A percentile compares a stretch with the other conserved stretches of the same genome.
Conservation (phyloP, 352 stramenopile genomes). For the Peronospora destructor region DNA sequence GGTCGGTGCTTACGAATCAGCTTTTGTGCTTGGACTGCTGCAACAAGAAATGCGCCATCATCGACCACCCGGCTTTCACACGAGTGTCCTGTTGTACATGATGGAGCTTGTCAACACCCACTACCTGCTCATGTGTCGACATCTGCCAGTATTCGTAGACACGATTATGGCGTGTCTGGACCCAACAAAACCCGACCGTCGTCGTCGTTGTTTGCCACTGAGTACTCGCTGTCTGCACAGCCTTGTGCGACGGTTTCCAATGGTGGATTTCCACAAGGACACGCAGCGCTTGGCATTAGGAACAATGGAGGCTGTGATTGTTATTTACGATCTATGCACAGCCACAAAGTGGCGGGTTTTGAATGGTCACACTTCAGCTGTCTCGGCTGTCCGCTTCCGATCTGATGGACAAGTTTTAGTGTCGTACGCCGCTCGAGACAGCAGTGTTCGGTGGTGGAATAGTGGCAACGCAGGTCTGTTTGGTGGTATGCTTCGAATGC, state of each 20-base stretch:
- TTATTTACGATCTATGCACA: slow-evolving; percentile 85
- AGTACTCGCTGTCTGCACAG: slow-evolving; percentile 78
- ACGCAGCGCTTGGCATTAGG: slow-evolving; percentile 79
- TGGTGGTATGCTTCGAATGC: slow-evolving; percentile 82
- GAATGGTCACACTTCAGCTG: slow-evolving; percentile 62
- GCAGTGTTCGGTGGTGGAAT: slow-evolving; percentile 82
- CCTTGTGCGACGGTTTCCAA: slow-evolving; percentile 76
- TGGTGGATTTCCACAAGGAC: slow-evolving; percentile 85
- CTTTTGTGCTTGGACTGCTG: slow-evolving; percentile 66
- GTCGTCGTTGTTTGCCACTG: slow-evolving; percentile 67
- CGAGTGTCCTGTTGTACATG: slow-evolving; percentile 71
- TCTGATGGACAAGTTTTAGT: slow-evolving; percentile 71
- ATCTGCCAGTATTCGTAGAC: slow-evolving; percentile 76
- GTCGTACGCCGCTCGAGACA: slow-evolving; percentile 74
- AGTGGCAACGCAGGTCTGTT: slow-evolving; percentile 71
- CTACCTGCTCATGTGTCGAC: slow-evolving; percentile 78
- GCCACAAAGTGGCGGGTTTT: slow-evolving; percentile 86
- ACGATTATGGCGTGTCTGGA: slow-evolving; percentile 82
- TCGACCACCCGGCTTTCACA: slow-evolving; percentile 54
- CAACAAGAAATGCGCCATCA: slow-evolving; percentile 82
- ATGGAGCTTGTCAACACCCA: slow-evolving; percentile 80
- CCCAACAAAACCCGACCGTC: slow-evolving; percentile 73
- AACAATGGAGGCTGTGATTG: slow-evolving; percentile 83
- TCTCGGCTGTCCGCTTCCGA: slow-evolving; percentile 71
- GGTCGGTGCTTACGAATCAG: slow-evolving; percentile 65